Conservation (phyloP, 257 asterid species). For the Paulownia fortunei region DNA sequence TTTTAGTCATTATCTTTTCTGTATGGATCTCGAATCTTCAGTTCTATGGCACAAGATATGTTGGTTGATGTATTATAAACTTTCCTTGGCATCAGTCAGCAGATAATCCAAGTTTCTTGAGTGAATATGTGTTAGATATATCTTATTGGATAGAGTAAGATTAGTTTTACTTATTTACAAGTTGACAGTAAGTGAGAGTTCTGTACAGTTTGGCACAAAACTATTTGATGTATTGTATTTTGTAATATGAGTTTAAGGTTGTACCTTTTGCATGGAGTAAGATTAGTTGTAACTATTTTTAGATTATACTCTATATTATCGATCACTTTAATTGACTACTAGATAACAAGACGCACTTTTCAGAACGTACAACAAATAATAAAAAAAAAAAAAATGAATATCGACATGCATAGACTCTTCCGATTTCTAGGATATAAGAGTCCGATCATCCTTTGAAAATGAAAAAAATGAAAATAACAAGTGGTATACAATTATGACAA, state of each 20-base stretch:
- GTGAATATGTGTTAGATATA: background rate
- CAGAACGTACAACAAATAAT: background rate
- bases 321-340: background rate
- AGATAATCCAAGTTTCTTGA: background rate
- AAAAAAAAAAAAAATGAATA: background rate
- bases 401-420: background rate
- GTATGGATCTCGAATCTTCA: constrained; percentile 20
- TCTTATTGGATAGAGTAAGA: background rate
- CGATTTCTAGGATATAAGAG: background rate
- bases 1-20: background rate
- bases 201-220: background rate
- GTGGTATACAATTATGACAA: background rate
- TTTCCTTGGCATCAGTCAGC: constrained; percentile 5
- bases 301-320: background rate
- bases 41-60: background rate
- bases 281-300: background rate
- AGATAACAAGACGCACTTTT: background rate
- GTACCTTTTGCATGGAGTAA: background rate
- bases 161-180: background rate
- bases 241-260: background rate
- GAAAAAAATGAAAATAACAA: background rate
- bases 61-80: background rate
- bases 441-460: background rate
- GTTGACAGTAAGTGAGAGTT: background rate
- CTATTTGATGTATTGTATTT: background rate